These are phyloP conservation scores for Triticum dicoccoides DNA, from an alignment of 176 grass and related monocot genomes.

Conservation along the genomic window DNA sequence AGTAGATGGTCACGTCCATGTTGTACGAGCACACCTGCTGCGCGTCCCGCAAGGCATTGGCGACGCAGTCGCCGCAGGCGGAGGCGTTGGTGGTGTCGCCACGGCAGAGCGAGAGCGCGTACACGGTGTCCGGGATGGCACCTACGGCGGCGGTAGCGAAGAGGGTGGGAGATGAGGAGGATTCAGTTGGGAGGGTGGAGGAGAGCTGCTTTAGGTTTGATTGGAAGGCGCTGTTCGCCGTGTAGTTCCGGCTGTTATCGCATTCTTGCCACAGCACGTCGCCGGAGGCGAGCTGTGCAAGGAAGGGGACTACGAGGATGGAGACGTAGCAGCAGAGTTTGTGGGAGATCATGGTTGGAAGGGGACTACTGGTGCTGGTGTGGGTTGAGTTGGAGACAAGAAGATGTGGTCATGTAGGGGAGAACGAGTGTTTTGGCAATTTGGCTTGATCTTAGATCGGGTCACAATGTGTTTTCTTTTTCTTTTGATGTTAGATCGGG, in stretches of 20 bases:
- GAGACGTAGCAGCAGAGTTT: neutral
- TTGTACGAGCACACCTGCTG: neutral
- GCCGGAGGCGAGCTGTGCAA: neutral
- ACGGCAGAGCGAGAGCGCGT: slow-evolving; percentile 35
- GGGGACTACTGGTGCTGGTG: too few species aligned
- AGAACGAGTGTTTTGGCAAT: too few species aligned
- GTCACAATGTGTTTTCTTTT: too few species aligned
- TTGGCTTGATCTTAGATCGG: too few species aligned
- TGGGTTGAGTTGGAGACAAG: neutral
- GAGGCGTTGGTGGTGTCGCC: slow-evolving; percentile 35
- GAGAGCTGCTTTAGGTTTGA: neutral
- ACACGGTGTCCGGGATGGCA: slow-evolving; percentile 20
- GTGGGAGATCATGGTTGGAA: neutral
- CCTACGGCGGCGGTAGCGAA: slow-evolving; percentile 12
- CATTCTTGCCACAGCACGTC: neutral
- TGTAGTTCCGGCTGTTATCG: neutral
- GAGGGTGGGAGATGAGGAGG: slow-evolving; percentile 9
- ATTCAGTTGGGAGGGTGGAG: neutral
- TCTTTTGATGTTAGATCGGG: too few species aligned
- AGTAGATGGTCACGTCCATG: neutral
- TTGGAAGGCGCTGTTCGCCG: neutral
- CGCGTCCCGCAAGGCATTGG: neutral
- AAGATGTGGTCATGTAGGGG: neutral
- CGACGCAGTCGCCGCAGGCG: slow-evolving; percentile 26
- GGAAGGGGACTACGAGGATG: neutral